Conservation (phyloP, 768 basidiomycete species). For the Tephrocybe rancida region DNA sequence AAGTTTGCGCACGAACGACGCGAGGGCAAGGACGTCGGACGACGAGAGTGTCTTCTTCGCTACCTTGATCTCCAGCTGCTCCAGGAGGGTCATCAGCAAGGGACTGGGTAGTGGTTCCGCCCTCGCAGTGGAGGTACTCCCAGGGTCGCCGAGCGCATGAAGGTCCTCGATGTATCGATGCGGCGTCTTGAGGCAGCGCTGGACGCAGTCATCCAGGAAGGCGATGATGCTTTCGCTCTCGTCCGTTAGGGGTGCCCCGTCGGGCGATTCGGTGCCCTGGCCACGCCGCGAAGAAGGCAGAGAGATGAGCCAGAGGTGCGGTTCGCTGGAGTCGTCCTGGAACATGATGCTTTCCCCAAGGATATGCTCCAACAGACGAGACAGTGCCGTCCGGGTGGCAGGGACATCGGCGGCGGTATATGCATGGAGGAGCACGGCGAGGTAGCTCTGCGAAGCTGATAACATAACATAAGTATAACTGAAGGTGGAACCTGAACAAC, state of each 20-base stretch:
- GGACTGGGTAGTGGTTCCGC: conserved; percentile 61
- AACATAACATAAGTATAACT: conserved; percentile 10
- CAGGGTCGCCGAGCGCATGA: conserved; percentile 30
- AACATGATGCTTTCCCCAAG: conserved; percentile 78
- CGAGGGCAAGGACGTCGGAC: conserved; percentile 64
- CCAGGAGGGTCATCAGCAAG: conserved; percentile 76
- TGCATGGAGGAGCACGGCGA: conserved; percentile 72
- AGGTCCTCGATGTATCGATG: conserved; percentile 85
- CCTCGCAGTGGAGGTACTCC: conserved; percentile 7
- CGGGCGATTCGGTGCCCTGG: conserved; percentile 44
- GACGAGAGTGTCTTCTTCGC: conserved; percentile 52
- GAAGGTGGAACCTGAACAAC: neutral
- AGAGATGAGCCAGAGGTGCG: conserved; percentile 71
- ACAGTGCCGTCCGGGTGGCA: conserved; percentile 51
- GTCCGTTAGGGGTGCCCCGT: conserved; percentile 52
- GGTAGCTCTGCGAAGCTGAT: conserved; percentile 59
- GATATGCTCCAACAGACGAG: conserved; percentile 59
- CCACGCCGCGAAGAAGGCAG: conserved; percentile 51
- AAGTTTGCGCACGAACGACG: conserved; percentile 66
- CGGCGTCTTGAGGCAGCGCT: conserved; percentile 79
- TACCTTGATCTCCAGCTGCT: conserved; percentile 76
- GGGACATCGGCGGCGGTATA: conserved; percentile 52
- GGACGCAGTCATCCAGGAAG: conserved; percentile 88
- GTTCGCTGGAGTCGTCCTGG: conserved; percentile 73
- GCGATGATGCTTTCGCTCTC: conserved; percentile 58